Percentiles rank a stretch among this genome's conserved stretches.
Evolutionary conservation across 306 rosid species (phyloP).

Genomic region (Cicer judaicum): DNA sequence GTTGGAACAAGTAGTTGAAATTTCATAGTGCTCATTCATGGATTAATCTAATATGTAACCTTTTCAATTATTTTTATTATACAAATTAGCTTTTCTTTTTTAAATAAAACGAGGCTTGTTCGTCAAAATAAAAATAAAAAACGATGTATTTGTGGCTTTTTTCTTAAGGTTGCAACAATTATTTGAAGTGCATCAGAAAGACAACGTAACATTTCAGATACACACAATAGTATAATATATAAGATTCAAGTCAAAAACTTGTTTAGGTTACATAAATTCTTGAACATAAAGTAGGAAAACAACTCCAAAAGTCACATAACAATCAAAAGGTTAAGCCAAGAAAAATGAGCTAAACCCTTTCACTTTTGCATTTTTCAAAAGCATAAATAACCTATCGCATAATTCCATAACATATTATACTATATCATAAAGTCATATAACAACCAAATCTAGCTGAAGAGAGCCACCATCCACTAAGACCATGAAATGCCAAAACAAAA

Average conservation of each 20-base stretch:
- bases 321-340: conserved; percentile 57
- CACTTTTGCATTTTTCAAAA: conserved; percentile 29
- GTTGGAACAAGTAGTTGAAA: not conserved
- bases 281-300: conserved; percentile 1
- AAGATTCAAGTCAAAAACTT: conserved; percentile 51
- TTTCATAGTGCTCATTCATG: not conserved
- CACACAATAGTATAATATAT: conserved; percentile 30
- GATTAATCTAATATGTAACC: not conserved
- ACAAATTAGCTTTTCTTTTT: too few relatives aligned
- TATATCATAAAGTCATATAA: conserved; percentile 45
- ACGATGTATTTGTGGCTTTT: too few relatives aligned
- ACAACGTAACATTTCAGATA: conserved; percentile 7
- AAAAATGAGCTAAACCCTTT: conserved; percentile 64
- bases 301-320: not conserved
- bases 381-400: conserved; percentile 22
- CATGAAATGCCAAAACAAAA: conserved; percentile 57
- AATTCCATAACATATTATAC: conserved; percentile 42
- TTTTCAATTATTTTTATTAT: not conserved
- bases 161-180: too few relatives aligned
- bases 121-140: too few relatives aligned
- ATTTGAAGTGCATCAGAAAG: not conserved
- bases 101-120: too few relatives aligned
- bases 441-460: conserved; percentile 45
- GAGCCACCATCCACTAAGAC: conserved; percentile 54
- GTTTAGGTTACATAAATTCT: conserved; percentile 40